Evolutionary conservation across 139 green algal species (phyloP).

Genomic region (Deuterostichococcus epilithicus): DNA sequence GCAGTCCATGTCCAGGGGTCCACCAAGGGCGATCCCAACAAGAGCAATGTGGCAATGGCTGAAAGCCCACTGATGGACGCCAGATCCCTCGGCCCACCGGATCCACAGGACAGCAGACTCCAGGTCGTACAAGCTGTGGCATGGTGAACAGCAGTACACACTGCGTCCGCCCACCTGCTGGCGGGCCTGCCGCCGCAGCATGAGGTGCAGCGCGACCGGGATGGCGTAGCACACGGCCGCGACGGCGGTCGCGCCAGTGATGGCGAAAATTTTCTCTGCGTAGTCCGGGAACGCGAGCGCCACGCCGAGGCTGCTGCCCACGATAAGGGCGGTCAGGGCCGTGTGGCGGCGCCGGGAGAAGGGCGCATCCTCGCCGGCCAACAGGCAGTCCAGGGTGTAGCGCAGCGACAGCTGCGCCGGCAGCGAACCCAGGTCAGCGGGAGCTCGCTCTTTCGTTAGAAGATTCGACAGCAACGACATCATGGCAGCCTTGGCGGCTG

Average conservation of each 20-base stretch:
- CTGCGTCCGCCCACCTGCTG: not conserved
- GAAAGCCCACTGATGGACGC: not conserved
- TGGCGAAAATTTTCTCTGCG: constrained; percentile 47
- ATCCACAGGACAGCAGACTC: not conserved
- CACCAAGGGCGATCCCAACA: too few species aligned
- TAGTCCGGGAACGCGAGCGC: constrained; percentile 41
- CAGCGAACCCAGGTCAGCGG: constrained; percentile 13
- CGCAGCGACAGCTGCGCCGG: constrained; percentile 41
- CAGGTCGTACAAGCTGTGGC: not conserved
- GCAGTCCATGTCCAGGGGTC: not conserved
- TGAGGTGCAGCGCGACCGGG: constrained; percentile 41
- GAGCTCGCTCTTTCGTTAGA: constrained; percentile 22
- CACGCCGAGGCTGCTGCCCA: constrained; percentile 25
- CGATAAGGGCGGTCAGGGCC: constrained; percentile 35
- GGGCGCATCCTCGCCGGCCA: constrained; percentile 45
- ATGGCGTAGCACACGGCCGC: constrained; percentile 46
- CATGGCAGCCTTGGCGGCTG: too few species aligned
- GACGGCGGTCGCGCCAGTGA: constrained; percentile 48
- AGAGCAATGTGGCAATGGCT: not conserved
- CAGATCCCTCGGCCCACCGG: not conserved
- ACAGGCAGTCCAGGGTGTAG: constrained; percentile 50
- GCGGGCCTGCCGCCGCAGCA: constrained; percentile 1
- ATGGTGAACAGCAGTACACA: not conserved
- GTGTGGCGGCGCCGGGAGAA: constrained; percentile 39
- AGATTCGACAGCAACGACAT: not conserved